Conservation (phyloP, 1,139 yeast species). For the Lodderomyces beijingensis region DNA sequence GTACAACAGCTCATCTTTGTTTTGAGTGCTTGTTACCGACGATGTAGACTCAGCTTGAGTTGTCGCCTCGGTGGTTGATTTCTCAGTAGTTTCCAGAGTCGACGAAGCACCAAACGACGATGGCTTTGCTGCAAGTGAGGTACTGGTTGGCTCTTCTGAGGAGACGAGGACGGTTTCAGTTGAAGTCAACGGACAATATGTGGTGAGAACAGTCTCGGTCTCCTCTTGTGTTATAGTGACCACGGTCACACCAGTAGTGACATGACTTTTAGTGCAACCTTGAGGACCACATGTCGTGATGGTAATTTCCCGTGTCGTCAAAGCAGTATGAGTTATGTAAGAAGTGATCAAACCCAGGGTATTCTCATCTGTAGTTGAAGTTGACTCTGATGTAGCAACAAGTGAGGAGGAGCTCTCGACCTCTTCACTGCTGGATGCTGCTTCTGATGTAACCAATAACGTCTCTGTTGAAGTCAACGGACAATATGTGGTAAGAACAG, state of each 20-base stretch:
- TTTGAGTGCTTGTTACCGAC: background rate
- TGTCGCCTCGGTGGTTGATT: background rate
- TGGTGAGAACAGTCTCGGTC: conserved; percentile 2
- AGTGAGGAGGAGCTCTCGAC: no score
- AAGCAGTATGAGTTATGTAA: conserved; percentile 5
- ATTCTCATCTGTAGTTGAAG: background rate
- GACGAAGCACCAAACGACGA: background rate
- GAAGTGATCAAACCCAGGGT: conserved; percentile 1
- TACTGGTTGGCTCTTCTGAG: no score
- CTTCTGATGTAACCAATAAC: background rate
- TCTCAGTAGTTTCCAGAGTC: conserved; percentile 3
- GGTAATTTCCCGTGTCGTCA: conserved; percentile 3
- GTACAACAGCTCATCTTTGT: no score
- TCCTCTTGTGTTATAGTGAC: conserved; percentile 3
- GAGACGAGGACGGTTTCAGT: no score
- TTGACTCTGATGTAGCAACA: no score
- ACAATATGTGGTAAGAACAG: conserved; percentile 4
- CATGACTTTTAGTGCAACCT: conserved; percentile 1
- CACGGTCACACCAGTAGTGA: conserved; percentile 6
- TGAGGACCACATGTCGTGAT: conserved; percentile 1
- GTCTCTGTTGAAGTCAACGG: conserved; percentile 6
- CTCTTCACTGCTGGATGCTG: conserved; percentile 1
- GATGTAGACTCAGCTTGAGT: background rate
- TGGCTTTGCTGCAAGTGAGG: no score
- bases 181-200: conserved; percentile 6